phyloP scores from a whole-genome alignment of 1,284 basidiomycete species.

The Ganoderma boninense region DNA sequence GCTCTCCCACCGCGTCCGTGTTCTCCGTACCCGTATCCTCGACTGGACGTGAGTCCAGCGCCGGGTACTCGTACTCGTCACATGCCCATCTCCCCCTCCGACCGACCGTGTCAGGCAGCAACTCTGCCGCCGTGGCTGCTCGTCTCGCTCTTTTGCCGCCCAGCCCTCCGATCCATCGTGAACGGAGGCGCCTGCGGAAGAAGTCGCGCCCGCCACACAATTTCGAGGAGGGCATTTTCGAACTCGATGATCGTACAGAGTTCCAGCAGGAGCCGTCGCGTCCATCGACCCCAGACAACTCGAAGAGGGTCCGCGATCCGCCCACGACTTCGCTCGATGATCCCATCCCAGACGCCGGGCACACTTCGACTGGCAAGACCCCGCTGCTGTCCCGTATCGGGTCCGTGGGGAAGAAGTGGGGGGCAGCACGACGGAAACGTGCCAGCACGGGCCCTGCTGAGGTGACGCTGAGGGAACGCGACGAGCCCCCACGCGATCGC shows the following conservation, averaged over 20 bases:
- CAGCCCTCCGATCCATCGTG: constrained; percentile 66
- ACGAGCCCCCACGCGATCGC: constrained; percentile 24
- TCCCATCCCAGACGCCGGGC: constrained; percentile 31
- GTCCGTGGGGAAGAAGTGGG: constrained; percentile 64
- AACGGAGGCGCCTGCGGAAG: constrained; percentile 70
- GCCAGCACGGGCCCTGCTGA: constrained; percentile 63
- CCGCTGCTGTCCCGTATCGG: constrained; percentile 61
- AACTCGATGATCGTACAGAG: constrained; percentile 49
- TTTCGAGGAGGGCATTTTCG: constrained; percentile 58
- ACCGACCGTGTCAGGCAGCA: constrained; percentile 49
- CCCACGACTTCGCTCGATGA: constrained; percentile 29
- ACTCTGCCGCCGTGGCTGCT: constrained; percentile 41
- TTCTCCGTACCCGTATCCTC: constrained; percentile 68
- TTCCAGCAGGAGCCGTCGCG: constrained; percentile 36
- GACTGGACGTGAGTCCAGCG: constrained; percentile 50
- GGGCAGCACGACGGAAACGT: constrained; percentile 58
- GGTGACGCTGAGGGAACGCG: constrained; percentile 41
- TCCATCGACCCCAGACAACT: constrained; percentile 33
- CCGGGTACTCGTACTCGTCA: constrained; percentile 53
- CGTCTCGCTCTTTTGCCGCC: constrained; percentile 58
- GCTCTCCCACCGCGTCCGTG: constrained; percentile 70
- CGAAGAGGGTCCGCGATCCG: neutral
- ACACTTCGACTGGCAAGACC: constrained; percentile 38
- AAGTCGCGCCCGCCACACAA: constrained; percentile 70
- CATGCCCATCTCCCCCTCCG: constrained; percentile 62